Evolutionary conservation across 2,329 filamentous ascomycete genomes (phyloP), one percentile per base, ranked within the genome.

Genomic region (Remersonia thermophila): DNA sequence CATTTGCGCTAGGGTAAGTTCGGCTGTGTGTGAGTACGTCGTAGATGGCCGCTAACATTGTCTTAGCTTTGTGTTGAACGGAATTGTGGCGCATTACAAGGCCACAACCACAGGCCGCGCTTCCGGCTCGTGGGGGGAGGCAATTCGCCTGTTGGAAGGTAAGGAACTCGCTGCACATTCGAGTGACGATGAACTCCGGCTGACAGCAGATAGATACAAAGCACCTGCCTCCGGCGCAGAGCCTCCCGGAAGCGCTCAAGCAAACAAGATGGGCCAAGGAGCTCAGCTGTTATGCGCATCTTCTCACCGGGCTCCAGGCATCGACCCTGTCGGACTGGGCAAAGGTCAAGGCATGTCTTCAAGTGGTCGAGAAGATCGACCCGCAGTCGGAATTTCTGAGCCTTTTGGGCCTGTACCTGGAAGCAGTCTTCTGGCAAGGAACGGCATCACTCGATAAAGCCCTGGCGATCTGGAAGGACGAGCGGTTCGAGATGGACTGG

Each of bases 401-500:
- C 16, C 61, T 74, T 25, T 65, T 83, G 30, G 65, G 73, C 6
- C 61, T 73, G 30, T 95, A 95, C 55, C 72, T 94, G 13, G 65
- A 69, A 1, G 87, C 81, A 0, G 71, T 83, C 7, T 80, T 85
- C 47, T 65, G 77, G 35, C 89, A 95, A 60, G 83, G 80, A 13
- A 78, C 69, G 4, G 86, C 85, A 12, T 69, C 85, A 44, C 65
- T 91, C 2, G 62, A 72, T n/a, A 60, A 62, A 2, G 86, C 89
- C 3, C 60, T 86, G 11, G 48, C 62, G 3, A 67, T 79, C 8
- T 94, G 83, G 56, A 67, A 72, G 41, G 69, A 75, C 28, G 60
- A 68, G 2, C 58, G 63, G 13, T 77, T 93, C 47, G 60, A 62
- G 2, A 57, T 84, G 15, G 46, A 60, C 16, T 38, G 64, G 4